These are phyloP conservation scores for Senna tora DNA, from an alignment of 306 rosid genomes.

Conservation along the genomic window DNA sequence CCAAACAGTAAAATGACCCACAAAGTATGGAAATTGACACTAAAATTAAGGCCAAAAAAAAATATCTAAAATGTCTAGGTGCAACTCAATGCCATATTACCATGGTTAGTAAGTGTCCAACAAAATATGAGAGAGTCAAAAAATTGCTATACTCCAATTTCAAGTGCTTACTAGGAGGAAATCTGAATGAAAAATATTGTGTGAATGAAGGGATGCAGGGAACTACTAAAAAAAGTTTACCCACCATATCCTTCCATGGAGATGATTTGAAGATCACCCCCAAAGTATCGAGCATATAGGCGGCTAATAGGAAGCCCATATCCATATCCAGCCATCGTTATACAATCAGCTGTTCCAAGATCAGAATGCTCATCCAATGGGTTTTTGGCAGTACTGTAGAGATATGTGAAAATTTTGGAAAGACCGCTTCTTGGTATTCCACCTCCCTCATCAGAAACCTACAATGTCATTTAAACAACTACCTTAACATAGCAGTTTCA, in stretches of 20 bases:
- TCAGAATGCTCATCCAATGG: slow-evolving; percentile 62
- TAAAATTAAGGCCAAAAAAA: too few species aligned
- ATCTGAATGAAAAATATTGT: not conserved
- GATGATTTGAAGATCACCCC: slow-evolving; percentile 79
- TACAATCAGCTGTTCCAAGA: slow-evolving; percentile 51
- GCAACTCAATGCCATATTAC: too few species aligned
- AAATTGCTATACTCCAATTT: not conserved
- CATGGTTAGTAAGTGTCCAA: not conserved
- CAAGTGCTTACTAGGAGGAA: not conserved
- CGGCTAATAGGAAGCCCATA: slow-evolving; percentile 80
- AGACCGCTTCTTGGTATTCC: slow-evolving; percentile 75
- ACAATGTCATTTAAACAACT: slow-evolving; percentile 36
- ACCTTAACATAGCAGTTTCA: slow-evolving; percentile 4
- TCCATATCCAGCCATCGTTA: slow-evolving; percentile 84
- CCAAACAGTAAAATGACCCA: too few species aligned
- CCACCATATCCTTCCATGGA: slow-evolving; percentile 93
- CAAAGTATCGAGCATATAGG: slow-evolving; percentile 75
- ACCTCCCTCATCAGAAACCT: slow-evolving; percentile 87
- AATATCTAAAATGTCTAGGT: not conserved
- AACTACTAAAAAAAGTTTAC: slow-evolving; percentile 17
- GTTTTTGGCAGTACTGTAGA: slow-evolving; percentile 71
- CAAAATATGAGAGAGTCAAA: not conserved
- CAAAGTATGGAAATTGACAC: too few species aligned
- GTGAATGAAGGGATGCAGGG: not conserved
- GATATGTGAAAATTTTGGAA: slow-evolving; percentile 70